Conservation (phyloP, 2,329 filamentous ascomycete genomes). For the Trichoderma aggressivum region DNA sequence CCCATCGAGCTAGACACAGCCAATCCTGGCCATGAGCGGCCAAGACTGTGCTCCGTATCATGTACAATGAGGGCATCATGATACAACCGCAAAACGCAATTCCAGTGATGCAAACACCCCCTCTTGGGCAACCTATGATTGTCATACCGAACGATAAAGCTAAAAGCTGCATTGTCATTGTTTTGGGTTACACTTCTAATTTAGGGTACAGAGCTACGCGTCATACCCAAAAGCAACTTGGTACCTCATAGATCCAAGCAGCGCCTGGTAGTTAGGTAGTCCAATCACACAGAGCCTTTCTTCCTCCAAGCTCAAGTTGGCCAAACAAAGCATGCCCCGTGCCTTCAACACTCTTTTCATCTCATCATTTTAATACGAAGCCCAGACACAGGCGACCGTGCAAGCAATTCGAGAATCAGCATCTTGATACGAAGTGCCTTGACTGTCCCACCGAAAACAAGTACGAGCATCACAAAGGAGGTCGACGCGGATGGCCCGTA, state of each 20-base stretch:
- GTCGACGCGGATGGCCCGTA: not conserved
- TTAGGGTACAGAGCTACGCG: not conserved
- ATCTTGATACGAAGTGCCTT: not conserved
- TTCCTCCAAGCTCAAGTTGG: not conserved
- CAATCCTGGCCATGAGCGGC: not conserved
- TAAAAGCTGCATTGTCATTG: not conserved
- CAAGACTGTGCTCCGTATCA: not conserved
- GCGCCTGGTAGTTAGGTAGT: not conserved
- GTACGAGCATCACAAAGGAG: not conserved
- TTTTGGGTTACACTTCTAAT: not conserved
- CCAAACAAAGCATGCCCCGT: not conserved
- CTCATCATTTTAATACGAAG: not conserved
- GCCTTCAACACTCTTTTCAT: not conserved
- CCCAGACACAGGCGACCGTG: not conserved
- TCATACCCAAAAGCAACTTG: not conserved
- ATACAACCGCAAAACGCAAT: not conserved
- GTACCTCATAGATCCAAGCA: not conserved
- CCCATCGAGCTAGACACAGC: not conserved
- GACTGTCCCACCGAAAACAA: not conserved
- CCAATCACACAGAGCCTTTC: not conserved
- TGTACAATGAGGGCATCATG: not conserved
- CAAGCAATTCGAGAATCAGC: not conserved
- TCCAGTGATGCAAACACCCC: conserved; percentile 1
- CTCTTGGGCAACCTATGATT: not conserved
- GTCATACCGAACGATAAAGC: not conserved